phyloP scores from a whole-genome alignment of 1,284 basidiomycete genomes.

The Porodaedalea pini region DNA sequence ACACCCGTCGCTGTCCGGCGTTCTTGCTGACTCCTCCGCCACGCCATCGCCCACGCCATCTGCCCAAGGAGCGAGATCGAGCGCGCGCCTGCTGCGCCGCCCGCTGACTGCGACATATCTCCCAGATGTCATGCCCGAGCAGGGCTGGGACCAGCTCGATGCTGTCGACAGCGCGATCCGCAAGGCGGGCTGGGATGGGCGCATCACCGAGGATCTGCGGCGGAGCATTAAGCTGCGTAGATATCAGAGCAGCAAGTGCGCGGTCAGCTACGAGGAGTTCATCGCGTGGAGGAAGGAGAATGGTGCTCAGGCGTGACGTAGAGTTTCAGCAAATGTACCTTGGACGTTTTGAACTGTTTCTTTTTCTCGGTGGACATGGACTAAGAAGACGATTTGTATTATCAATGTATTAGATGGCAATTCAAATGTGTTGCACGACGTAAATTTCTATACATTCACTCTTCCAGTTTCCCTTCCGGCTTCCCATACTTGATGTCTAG shows the following conservation, averaged over 20 bases:
- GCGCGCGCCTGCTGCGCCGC: constrained; percentile 42
- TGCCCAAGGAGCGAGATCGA: constrained; percentile 37
- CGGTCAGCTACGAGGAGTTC: constrained; percentile 76
- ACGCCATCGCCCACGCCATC: constrained; percentile 53
- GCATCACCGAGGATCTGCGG: constrained; percentile 80
- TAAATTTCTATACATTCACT: not conserved
- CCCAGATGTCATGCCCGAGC: constrained; percentile 89
- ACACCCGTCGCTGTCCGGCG: constrained; percentile 59
- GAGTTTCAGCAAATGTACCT: not conserved
- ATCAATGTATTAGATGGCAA: constrained; percentile 2
- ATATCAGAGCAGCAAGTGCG: constrained; percentile 81
- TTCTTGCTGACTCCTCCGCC: constrained; percentile 35
- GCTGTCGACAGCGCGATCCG: constrained; percentile 87
- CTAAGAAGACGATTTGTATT: not conserved
- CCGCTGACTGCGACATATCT: constrained; percentile 87
- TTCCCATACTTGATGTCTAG: constrained; percentile 33
- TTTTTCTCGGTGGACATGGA: not conserved
- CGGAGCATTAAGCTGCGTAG: constrained; percentile 73
- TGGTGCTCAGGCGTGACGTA: constrained; percentile 30
- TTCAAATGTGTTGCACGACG: not conserved
- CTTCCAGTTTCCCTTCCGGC: not conserved
- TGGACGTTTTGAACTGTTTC: not conserved
- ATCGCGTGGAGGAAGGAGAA: constrained; percentile 61
- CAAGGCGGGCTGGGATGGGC: constrained; percentile 87
- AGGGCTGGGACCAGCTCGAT: constrained; percentile 90